Conservation (phyloP, 1,139 yeast genomes). For the Magnusiomyces suaveolens region DNA sequence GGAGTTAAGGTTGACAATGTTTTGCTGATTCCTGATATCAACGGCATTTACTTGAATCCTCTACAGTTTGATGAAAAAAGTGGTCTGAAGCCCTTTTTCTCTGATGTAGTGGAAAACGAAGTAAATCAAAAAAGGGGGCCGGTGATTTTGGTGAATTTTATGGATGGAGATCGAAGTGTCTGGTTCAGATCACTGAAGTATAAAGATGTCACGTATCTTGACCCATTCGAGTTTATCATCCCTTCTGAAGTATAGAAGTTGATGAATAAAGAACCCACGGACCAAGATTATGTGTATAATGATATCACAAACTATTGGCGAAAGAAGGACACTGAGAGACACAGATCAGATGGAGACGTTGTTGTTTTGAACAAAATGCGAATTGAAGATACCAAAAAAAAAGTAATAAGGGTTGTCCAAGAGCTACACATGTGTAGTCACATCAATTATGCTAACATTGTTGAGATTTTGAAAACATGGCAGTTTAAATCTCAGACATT, state of each 20-base stretch:
- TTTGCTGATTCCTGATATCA: not conserved
- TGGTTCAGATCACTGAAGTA: not conserved
- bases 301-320: not conserved
- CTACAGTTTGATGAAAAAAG: not conserved
- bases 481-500: not conserved
- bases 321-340: not conserved
- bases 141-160: not conserved
- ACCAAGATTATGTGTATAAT: not conserved
- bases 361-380: not conserved
- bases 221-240: not conserved
- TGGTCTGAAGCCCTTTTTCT: too few species aligned
- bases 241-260: not conserved
- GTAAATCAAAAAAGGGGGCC: not conserved
- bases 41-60: not conserved
- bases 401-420: not conserved
- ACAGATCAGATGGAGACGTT: not conserved
- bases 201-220: not conserved
- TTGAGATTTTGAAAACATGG: not conserved
- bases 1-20: too few species aligned
- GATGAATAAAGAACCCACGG: not conserved
- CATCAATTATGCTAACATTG: not conserved
- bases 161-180: not conserved
- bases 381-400: not conserved
- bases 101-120: not conserved
- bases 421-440: not conserved